A percentile compares a stretch with the other conserved stretches of the same genome.
These are phyloP conservation scores for Salvia sclarea DNA, from an alignment of 305 asterid genomes.

Conservation along the genomic window DNA sequence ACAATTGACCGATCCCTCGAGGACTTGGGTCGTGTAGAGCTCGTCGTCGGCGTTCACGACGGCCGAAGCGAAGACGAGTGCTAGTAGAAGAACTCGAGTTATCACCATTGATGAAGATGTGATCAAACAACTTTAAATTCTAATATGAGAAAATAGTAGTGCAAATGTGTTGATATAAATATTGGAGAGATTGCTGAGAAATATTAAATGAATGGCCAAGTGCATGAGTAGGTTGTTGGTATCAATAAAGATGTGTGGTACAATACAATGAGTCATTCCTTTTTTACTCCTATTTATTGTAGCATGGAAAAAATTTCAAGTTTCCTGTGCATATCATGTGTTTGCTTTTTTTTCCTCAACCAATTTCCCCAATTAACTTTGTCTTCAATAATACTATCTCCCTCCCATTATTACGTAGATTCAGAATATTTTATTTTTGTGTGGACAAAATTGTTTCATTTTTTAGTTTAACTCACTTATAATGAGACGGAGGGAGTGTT, in stretches of 20 bases:
- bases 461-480: too few relatives aligned
- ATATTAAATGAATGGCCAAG: conserved; percentile 45
- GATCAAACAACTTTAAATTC: not conserved
- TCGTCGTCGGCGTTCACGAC: conserved; percentile 34
- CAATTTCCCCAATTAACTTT: not conserved
- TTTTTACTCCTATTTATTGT: conserved; percentile 31
- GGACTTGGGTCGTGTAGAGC: conserved; percentile 27
- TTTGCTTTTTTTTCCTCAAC: conserved; percentile 12
- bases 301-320: conserved; percentile 1
- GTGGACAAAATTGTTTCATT: too few relatives aligned
- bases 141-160: conserved; percentile 8
- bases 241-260: conserved; percentile 27
- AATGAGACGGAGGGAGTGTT: too few relatives aligned
- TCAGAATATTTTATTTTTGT: too few relatives aligned
- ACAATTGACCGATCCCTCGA: conserved; percentile 55
- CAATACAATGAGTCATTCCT: not conserved
- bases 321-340: conserved; percentile 33
- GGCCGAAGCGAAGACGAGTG: conserved; percentile 37
- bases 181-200: conserved; percentile 16
- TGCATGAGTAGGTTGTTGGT: conserved; percentile 50
- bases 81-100: conserved; percentile 6
- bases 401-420: too few relatives aligned
- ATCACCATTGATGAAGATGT: conserved; percentile 42
- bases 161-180: conserved; percentile 37
- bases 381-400: not conserved